Base-by-base conservation (phyloP, 2,329 filamentous ascomycete species). In the Paecilomyces niveus region DNA sequence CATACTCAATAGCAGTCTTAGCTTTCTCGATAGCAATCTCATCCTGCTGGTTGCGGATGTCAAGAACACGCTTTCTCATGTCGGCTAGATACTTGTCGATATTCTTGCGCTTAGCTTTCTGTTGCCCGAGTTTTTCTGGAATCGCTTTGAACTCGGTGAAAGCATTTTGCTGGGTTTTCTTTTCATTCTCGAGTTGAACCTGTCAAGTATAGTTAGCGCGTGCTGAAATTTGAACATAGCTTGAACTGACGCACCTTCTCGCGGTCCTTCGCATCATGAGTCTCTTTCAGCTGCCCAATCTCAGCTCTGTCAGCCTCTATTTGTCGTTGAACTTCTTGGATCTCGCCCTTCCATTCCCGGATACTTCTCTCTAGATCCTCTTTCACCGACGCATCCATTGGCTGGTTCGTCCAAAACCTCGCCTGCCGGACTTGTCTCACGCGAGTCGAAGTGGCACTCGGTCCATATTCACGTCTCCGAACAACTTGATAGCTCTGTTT, bases 391-490 rank as follows among this genome's bases (percentile, higher is more conserved):
- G 63, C 60, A 68, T 96, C 90, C 6, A 92, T 82, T 2, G 89
- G 87, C 61, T 90, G 86, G 53, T 91, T 85, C 0, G 87, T 92
- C 86, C 94, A 97, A 67, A 83, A 84, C 35, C 70, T 77, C 3
- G 90, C 90, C 1, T 73, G 74, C 15, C 72, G 78, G 13, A 97
- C 76, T 57, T 78, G 78, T 35, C 80, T 83, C 13, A 89, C 86
- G 22, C 81, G 79, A 0, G 89, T 92, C 1, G 90, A 90, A 54
- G 84, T 84, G 13, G 88, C 90, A 54, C 81, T 78, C 1, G 85
- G 83, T 1, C 90, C 91, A 72, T 97, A 97, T 70, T 97, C 93
- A 63, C 80, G 82, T 54, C 93, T 86, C 15, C 89, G 85, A 5
- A 80, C 81, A 55, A 94, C 82, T 21, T 79, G 80, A 71, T 89